Conservation (phyloP, 176 grass and related monocot species). For the Urochloa ruziziensis region DNA sequence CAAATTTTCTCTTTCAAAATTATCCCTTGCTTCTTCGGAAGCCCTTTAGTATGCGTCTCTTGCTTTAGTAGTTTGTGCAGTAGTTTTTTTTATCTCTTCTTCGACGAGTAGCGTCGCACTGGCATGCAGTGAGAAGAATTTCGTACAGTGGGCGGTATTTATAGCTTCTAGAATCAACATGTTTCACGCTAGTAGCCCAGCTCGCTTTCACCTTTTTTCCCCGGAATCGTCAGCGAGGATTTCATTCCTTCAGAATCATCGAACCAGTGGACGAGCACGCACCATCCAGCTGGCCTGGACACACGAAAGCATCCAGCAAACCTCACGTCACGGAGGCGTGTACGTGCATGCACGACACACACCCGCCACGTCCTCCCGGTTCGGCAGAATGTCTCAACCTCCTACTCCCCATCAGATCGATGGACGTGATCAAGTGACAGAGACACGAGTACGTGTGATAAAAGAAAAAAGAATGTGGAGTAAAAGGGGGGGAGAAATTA, state of each 20-base stretch:
- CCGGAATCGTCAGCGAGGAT: not conserved
- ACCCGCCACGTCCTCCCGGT: not conserved
- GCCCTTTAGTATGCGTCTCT: too few species aligned
- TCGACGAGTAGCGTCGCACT: not conserved
- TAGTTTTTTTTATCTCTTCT: too few species aligned
- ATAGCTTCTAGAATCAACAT: slow-evolving; percentile 1
- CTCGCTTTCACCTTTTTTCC: not conserved
- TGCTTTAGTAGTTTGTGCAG: too few species aligned
- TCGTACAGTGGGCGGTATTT: not conserved
- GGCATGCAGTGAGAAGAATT: not conserved
- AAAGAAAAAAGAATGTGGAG: not conserved
- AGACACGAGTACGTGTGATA: not conserved
- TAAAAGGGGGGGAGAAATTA: not conserved
- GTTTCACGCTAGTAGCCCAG: slow-evolving; percentile 6
- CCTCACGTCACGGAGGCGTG: slow-evolving; percentile 8
- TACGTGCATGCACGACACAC: slow-evolving; percentile 14
- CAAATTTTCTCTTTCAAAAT: not conserved
- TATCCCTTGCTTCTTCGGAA: too few species aligned
- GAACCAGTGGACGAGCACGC: too few species aligned
- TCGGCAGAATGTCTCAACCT: not conserved
- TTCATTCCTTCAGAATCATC: slow-evolving; percentile 4
- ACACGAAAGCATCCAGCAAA: not conserved
- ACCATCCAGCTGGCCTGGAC: not conserved
- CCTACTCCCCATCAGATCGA: not conserved
- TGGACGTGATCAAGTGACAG: not conserved